phyloP scores from a whole-genome alignment of 2,329 filamentous ascomycete genomes.

The Microcyclosporella mali region DNA sequence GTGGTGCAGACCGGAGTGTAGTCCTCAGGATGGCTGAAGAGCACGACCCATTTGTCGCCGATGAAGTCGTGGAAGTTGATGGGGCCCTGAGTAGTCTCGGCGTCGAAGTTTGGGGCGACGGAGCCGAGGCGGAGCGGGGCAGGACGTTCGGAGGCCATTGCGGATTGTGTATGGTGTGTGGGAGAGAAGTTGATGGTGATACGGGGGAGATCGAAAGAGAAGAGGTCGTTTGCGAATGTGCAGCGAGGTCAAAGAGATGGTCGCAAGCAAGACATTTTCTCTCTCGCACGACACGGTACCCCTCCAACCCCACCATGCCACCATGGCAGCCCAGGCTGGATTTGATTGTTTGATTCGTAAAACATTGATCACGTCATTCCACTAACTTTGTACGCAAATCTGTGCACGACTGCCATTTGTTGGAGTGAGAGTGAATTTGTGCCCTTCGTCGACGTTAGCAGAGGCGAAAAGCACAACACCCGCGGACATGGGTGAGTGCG shows the following conservation, averaged over 20 bases:
- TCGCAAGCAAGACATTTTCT: background rate
- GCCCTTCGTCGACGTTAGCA: too few relatives aligned
- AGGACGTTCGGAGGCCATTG: slow-evolving; percentile 1
- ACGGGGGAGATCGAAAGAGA: background rate
- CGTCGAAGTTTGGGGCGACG: slow-evolving; percentile 63
- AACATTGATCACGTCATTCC: too few relatives aligned
- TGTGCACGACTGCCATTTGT: too few relatives aligned
- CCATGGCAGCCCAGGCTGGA: background rate
- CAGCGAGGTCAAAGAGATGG: background rate
- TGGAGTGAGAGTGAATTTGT: too few relatives aligned
- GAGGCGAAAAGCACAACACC: too few relatives aligned
- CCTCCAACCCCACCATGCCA: background rate
- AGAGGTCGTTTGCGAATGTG: background rate
- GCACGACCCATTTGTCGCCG: slow-evolving; percentile 62
- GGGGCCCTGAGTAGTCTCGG: slow-evolving; percentile 58
- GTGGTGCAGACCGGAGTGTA: slow-evolving; percentile 58
- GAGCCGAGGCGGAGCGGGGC: slow-evolving; percentile 57
- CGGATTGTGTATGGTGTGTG: background rate
- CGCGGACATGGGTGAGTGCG: too few relatives aligned
- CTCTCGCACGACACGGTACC: too few relatives aligned
- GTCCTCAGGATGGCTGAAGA: slow-evolving; percentile 64
- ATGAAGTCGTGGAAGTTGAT: slow-evolving; percentile 70
- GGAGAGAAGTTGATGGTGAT: background rate
- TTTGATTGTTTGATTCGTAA: background rate
- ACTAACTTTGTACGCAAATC: too few relatives aligned